These are phyloP conservation scores for Pouteria glomerata DNA, from an alignment of 148 eudicot species.

Conservation along the genomic window DNA sequence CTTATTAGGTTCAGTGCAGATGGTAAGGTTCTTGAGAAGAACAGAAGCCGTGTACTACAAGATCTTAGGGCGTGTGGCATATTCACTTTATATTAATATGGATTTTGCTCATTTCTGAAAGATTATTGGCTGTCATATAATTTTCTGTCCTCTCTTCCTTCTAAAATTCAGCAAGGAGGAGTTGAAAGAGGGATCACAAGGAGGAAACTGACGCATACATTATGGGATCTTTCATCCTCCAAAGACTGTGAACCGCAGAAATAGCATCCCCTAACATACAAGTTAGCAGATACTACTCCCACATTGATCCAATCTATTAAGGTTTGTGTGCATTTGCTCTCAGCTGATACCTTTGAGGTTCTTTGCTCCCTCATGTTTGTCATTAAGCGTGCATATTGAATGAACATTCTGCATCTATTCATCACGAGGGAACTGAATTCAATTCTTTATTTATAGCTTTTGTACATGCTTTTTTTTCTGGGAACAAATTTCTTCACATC, in stretches of 20 bases:
- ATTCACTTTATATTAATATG: no score
- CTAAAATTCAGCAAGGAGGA: slow-evolving; percentile 56
- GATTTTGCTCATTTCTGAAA: neutral
- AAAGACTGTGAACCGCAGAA: slow-evolving; percentile 67
- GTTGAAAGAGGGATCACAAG: slow-evolving; percentile 78
- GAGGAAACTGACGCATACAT: slow-evolving; percentile 74
- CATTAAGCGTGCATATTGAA: neutral
- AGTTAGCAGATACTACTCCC: slow-evolving; percentile 79
- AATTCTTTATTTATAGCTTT: neutral
- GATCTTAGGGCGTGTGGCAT: neutral
- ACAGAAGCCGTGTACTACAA: neutral
- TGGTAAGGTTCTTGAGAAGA: neutral
- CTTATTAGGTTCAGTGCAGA: neutral
- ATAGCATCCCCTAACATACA: slow-evolving; percentile 92
- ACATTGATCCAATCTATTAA: slow-evolving; percentile 69
- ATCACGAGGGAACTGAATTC: no score
- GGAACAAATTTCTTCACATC: neutral
- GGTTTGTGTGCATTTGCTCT: slow-evolving; percentile 36
- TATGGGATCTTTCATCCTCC: slow-evolving; percentile 76
- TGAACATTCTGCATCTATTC: neutral
- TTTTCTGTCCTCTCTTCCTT: neutral
- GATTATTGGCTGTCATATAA: neutral
- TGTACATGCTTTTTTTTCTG: neutral
- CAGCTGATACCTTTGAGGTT: neutral
- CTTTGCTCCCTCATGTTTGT: neutral